Evolutionary conservation across 306 rosid genomes (phyloP).

Genomic region (Cicer chorassanicum): DNA sequence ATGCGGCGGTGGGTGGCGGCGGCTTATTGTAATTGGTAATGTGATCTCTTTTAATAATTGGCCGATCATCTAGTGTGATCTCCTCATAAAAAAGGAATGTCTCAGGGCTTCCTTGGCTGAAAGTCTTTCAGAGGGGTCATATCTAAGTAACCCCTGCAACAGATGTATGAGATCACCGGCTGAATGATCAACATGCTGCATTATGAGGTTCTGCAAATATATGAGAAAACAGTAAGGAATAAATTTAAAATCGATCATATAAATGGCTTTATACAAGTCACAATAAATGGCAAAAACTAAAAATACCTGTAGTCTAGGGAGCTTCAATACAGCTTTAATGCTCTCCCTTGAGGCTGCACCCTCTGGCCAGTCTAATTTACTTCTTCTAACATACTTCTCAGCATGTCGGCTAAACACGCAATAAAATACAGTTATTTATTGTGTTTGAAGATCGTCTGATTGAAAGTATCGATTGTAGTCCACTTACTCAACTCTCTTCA

Average conservation of each 20-base stretch:
- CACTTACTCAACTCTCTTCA: constrained; percentile 82
- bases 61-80: constrained; percentile 54
- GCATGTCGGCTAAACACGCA: constrained; percentile 68
- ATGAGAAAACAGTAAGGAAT: background rate
- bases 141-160: constrained; percentile 83
- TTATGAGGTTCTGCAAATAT: constrained; percentile 72
- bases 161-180: constrained; percentile 92
- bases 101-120: constrained; percentile 78
- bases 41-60: background rate
- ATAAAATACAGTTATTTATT: background rate
- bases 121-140: constrained; percentile 72
- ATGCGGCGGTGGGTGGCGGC: background rate
- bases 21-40: background rate
- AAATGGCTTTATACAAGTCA: background rate
- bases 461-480: background rate
- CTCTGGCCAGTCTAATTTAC: constrained; percentile 92
- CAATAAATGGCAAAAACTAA: background rate
- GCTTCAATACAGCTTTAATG: constrained; percentile 83
- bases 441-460: background rate
- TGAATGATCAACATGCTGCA: constrained; percentile 97
- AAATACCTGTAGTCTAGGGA: constrained; percentile 86
- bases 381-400: constrained; percentile 84
- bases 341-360: constrained; percentile 90
- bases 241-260: background rate
- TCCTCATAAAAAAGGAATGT: constrained; percentile 77